A percentile compares a stretch with the other conserved stretches of the same genome.
These are phyloP conservation scores for Clavariopsis aquatica DNA, from an alignment of 495 filamentous ascomycete species.

Conservation along the genomic window DNA sequence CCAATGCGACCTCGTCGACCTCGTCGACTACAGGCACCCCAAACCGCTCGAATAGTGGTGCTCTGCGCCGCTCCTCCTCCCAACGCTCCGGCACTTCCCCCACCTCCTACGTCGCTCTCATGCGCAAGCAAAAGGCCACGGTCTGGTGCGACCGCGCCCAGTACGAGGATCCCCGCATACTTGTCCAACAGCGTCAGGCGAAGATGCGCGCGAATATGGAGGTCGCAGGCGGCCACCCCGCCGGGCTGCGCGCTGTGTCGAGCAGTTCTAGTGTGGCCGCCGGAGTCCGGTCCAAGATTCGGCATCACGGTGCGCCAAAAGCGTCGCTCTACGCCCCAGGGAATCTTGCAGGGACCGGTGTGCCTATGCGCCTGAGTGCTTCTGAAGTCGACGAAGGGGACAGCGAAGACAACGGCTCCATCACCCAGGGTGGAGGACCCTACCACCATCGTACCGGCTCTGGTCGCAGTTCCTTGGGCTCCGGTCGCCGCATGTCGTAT, in stretches of 20 bases:
- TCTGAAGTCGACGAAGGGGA: slow-evolving; percentile 86
- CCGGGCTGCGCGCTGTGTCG: slow-evolving; percentile 31
- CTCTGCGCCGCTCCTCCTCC: slow-evolving; percentile 71
- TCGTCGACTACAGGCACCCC: slow-evolving; percentile 45
- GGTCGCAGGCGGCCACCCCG: slow-evolving; percentile 59
- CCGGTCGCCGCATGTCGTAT: slow-evolving; percentile 46
- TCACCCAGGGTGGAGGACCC: slow-evolving; percentile 50
- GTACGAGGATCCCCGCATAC: slow-evolving; percentile 80
- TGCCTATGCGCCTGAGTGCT: slow-evolving; percentile 88
- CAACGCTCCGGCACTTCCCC: slow-evolving; percentile 67
- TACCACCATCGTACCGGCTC: slow-evolving; percentile 76
- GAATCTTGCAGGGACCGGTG: slow-evolving; percentile 70
- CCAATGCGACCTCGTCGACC: slow-evolving; percentile 49
- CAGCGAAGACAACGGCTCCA: slow-evolving; percentile 68
- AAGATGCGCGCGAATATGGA: slow-evolving; percentile 83
- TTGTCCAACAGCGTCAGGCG: slow-evolving; percentile 76
- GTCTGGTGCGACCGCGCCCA: slow-evolving; percentile 98
- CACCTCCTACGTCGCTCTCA: slow-evolving; percentile 84
- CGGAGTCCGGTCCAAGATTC: slow-evolving; percentile 68
- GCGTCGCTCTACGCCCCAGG: slow-evolving; percentile 70
- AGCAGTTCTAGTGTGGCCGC: slow-evolving; percentile 39
- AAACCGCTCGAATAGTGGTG: slow-evolving; percentile 47
- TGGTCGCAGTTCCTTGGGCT: slow-evolving; percentile 75
- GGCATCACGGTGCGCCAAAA: slow-evolving; percentile 74
- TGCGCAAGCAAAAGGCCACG: slow-evolving; percentile 94